Conservation (phyloP, 257 asterid species). For the Scutellaria galericulata region DNA sequence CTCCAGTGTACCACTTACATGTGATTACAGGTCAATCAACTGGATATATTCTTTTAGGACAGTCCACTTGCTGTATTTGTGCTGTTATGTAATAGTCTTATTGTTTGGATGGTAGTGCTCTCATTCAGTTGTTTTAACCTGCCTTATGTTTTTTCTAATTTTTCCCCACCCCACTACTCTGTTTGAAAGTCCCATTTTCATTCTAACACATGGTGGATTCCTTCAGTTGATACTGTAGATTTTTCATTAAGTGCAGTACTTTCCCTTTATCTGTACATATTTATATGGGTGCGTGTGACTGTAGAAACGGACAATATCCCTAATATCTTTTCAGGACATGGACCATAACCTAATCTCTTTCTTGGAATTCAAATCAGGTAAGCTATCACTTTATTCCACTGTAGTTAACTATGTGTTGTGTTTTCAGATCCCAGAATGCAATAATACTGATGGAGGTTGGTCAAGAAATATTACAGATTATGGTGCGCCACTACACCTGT, state of each 20-base stretch:
- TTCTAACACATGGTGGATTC: not conserved
- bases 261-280: not conserved
- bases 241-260: no score
- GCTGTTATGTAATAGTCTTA: conserved; percentile 35
- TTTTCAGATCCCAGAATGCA: conserved; percentile 13
- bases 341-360: not conserved
- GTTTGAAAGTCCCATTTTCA: not conserved
- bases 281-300: not conserved
- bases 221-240: no score
- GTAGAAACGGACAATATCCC: not conserved
- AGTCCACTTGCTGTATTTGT: conserved; percentile 34
- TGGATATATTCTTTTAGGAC: conserved; percentile 38
- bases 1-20: conserved; percentile 23
- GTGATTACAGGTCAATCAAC: conserved; percentile 34
- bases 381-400: conserved; percentile 1
- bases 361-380: conserved; percentile 5
- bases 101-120: conserved; percentile 37
- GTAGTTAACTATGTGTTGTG: conserved; percentile 23
- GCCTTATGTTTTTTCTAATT: conserved; percentile 21
- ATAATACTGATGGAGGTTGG: conserved; percentile 17
- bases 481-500: conserved; percentile 27
- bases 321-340: not conserved
- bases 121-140: conserved; percentile 33
- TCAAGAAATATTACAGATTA: conserved; percentile 29
- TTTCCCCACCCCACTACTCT: not conserved